These are phyloP conservation scores for Lactuca sativa DNA, from an alignment of 129 eudicot genomes.

Conservation along the genomic window DNA sequence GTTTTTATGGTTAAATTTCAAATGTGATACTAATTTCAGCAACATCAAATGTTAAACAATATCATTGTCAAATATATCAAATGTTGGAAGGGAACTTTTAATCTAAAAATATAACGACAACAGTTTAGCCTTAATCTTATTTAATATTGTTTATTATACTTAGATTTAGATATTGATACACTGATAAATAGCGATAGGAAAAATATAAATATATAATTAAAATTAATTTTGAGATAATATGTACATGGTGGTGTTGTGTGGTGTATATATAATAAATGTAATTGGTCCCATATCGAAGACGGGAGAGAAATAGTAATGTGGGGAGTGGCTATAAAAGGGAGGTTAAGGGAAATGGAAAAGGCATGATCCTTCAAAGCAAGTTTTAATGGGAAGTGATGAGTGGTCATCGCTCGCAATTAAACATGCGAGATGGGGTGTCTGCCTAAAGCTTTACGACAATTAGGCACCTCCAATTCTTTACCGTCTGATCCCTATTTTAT, in stretches of 20 bases:
- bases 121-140: no score
- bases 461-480: conserved; percentile 40
- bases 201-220: no score
- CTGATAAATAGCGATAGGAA: no score
- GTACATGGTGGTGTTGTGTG: background rate
- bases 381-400: conserved; percentile 61
- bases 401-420: conserved; percentile 57
- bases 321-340: background rate
- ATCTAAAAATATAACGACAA: background rate
- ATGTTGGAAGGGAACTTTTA: background rate
- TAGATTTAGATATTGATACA: no score
- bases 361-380: conserved; percentile 75
- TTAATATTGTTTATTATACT: no score
- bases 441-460: conserved; percentile 70
- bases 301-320: background rate
- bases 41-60: no score
- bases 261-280: no score
- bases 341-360: accelerated
- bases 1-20: no score
- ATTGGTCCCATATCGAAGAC: conserved; percentile 32
- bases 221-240: no score
- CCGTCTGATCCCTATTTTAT: conserved; percentile 54
- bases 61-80: no score
- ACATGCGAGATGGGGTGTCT: conserved; percentile 58
- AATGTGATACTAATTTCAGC: no score